Evolutionary conservation across 352 stramenopile genomes (phyloP).

Genomic region (Peronosclerospora sorghi): DNA sequence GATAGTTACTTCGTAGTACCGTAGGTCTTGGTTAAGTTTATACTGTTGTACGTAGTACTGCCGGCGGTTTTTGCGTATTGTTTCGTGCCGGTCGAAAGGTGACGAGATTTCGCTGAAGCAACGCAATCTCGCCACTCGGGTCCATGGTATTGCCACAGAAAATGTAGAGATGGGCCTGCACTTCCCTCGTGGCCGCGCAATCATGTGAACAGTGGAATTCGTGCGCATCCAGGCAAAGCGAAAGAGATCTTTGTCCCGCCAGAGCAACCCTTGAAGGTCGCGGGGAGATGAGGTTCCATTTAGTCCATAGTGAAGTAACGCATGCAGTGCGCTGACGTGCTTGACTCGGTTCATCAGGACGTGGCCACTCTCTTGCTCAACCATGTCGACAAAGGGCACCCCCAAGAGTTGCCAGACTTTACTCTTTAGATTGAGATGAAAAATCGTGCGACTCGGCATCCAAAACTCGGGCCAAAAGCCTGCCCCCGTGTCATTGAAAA

Average conservation of each 20-base stretch:
- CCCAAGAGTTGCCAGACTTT: constrained; percentile 59
- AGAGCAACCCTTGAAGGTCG: constrained; percentile 46
- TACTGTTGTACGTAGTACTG: constrained; percentile 42
- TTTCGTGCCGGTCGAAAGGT: constrained; percentile 32
- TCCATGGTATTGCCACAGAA: constrained; percentile 71
- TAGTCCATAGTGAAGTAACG: constrained; percentile 48
- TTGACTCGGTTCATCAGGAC: constrained; percentile 47
- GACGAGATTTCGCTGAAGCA: constrained; percentile 52
- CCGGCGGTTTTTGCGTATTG: constrained; percentile 20
- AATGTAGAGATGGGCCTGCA: constrained; percentile 29
- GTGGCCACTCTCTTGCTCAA: constrained; percentile 74
- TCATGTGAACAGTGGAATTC: constrained; percentile 60
- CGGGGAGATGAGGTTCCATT: constrained; percentile 25
- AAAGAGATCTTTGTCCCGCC: constrained; percentile 77
- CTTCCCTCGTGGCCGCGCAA: constrained; percentile 34
- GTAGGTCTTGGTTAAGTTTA: constrained; percentile 27
- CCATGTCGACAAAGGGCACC: constrained; percentile 50
- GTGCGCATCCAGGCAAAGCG: constrained; percentile 68
- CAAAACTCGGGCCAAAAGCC: constrained; percentile 70
- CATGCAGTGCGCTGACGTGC: constrained; percentile 32
- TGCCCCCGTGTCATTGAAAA: constrained; percentile 34
- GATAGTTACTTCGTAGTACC: constrained; percentile 45
- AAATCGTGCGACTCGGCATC: constrained; percentile 54
- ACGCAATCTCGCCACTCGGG: constrained; percentile 31
- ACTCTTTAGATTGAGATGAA: constrained; percentile 49